Base-by-base conservation (phyloP, 306 rosid species). In the Dalbergia cultrata region DNA sequence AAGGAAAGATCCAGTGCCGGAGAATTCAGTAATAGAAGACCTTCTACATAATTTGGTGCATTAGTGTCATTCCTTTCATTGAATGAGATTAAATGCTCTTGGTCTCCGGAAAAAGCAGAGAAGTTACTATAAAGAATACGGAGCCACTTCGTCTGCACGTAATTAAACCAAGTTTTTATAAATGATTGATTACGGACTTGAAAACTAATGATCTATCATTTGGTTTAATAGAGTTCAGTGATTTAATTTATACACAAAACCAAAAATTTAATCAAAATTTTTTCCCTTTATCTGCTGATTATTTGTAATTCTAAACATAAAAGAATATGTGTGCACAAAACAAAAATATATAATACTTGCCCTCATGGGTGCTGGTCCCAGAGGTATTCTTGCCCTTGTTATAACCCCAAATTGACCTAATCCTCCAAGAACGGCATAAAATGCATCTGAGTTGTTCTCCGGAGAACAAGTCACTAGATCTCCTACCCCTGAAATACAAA, bases 361-460 rank as follows among this genome's bases (percentile, higher is more conserved):
- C 90, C 85, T 90, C 0, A 41, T 84, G 0, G 92, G 93, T 33
- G 94, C 87, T 4, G 87, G 59, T 7, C 70, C 78, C 6, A 92
- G 82, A 77, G 90, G 72, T 61, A 94, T 89, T 84, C 96, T 90
- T 70, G 96, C 98, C 82, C 97, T 85, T 14, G 94, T 88, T 69
- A 94, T 89, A 1, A 94, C 68, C 2, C 98, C 97, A 67, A 94
- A 90, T 72, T 94, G 97, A 26, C 98, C 98, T 80, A 94, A 80
- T 19, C 98, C 98, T 61, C 98, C 97, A 13, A 94, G 96, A 47
- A 83, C 94, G 0, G 85, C 87, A 12, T 85, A 85, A 80, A 90
- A 94, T 63, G 85, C 75, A 11, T 87, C 87, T 0, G 92, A 63
- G 10, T 73, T 83, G 0, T 39, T 74, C 47, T 44, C 60, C 1